These are phyloP conservation scores for Cladophialophora bantiana DNA, from an alignment of 2,329 filamentous ascomycete species.

Conservation along the genomic window DNA sequence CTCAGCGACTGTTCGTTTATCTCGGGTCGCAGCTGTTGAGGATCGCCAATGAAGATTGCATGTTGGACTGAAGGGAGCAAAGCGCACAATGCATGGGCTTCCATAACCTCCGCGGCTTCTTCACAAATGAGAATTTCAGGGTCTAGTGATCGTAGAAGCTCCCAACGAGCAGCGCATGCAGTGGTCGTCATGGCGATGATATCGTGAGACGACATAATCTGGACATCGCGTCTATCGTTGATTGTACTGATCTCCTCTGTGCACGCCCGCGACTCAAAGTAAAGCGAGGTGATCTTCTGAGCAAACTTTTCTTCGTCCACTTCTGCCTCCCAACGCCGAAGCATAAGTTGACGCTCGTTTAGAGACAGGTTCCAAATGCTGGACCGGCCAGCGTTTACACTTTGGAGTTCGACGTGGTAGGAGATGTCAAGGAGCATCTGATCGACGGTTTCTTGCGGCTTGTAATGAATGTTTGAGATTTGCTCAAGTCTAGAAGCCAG, in stretches of 20 bases:
- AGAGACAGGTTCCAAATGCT: constrained; percentile 37
- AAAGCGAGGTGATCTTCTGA: constrained; percentile 21
- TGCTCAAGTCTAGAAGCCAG: constrained; percentile 32
- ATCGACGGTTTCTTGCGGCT: constrained; percentile 20
- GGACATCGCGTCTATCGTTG: constrained; percentile 33
- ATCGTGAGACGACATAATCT: constrained; percentile 39
- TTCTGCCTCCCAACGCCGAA: constrained; percentile 35
- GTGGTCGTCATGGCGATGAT: constrained; percentile 46
- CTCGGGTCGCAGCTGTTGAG: constrained; percentile 44
- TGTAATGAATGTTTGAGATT: constrained; percentile 1
- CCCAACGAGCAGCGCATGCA: constrained; percentile 41
- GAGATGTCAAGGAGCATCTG: constrained; percentile 28
- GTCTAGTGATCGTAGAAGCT: constrained; percentile 39
- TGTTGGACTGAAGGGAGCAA: constrained; percentile 68
- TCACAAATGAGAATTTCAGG: constrained; percentile 64
- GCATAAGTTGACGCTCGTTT: constrained; percentile 29
- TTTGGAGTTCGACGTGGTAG: constrained; percentile 23
- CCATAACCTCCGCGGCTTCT: constrained; percentile 73
- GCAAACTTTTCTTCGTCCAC: constrained; percentile 32
- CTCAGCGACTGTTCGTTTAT: constrained; percentile 55
- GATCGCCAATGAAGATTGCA: constrained; percentile 58
- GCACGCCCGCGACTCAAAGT: constrained; percentile 24
- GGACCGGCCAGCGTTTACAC: constrained; percentile 18
- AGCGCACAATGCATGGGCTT: constrained; percentile 66
- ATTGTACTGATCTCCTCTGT: constrained; percentile 37